Evolutionary conservation across 2,329 filamentous ascomycete species (phyloP), one percentile per base, ranked within the genome.

Genomic region (Hypoxylon sp.): DNA sequence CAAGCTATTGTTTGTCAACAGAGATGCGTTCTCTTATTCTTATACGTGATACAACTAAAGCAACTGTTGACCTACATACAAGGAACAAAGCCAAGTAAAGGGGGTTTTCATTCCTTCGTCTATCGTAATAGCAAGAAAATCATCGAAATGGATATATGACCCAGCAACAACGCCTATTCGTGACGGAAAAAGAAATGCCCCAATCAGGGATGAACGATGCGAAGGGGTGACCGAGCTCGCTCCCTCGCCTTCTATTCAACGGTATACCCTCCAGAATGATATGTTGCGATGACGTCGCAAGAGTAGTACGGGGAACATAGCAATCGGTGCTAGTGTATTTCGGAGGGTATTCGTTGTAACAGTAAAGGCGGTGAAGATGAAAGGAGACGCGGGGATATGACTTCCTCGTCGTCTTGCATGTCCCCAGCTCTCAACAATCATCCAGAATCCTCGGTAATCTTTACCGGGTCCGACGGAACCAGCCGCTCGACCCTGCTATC

Each of bases 401-500:
- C 22, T 51, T 24, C 50, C 48, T 29, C 56, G 9, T 53, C 13
- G 22, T 22, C 22, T 42, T n/a, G 19, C 24, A 29, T 14, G 54
- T 5, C 54, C 46, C 13, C 17, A 14, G 24, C 19, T 55, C 42
- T 54, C 26, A 48, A 35, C 42, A 39, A 39, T 46, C 48, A 52
- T 47, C 22, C 39, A 31, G 22, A 54, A 66, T n/a, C 65, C 63
- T 33, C 68, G 63, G 37, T 39, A n/a, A 13, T 14, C 33, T 50
- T 85, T 84, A 97, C 84, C 94, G 89, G 81, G 89, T 94, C 78
- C 96, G 89, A 84, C 98, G 94, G 80, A 99, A 99, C 83, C 90
- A 99, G 67, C 91, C 88, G 78, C 93, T 97, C 53, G 92, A 91
- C 46, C 94, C 92, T 79, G 97, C 93, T 63, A 98, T 88, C 44